Evolutionary conservation across 1,284 basidiomycete genomes (phyloP).

Genomic region (Naganishia sp.): DNA sequence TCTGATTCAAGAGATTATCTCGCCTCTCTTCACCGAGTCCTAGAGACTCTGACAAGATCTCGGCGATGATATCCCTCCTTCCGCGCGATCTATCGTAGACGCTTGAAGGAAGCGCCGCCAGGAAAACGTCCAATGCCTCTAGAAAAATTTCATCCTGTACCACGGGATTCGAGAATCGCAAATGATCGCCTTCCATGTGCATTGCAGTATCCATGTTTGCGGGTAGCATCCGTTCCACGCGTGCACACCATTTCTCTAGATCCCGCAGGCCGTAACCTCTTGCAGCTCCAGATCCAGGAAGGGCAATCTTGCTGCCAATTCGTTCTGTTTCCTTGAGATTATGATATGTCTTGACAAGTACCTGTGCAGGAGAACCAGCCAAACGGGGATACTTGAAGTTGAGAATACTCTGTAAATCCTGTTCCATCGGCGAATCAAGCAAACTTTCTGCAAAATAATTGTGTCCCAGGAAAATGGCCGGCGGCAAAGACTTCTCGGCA

Average conservation of each 20-base stretch:
- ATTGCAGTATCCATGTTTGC: constrained; percentile 48
- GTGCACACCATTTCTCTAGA: constrained; percentile 80
- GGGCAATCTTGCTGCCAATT: constrained; percentile 31
- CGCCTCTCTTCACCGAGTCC: constrained; percentile 66
- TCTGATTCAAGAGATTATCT: constrained; percentile 61
- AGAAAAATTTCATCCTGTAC: constrained; percentile 87
- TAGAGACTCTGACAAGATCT: constrained; percentile 64
- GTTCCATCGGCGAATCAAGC: constrained; percentile 62
- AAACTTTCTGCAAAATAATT: constrained; percentile 77
- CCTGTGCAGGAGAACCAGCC: constrained; percentile 54
- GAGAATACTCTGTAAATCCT: constrained; percentile 28
- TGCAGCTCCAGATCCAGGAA: constrained; percentile 45
- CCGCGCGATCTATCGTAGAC: constrained; percentile 54
- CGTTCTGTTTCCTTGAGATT: constrained; percentile 33
- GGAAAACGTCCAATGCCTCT: constrained; percentile 89
- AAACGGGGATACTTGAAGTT: constrained; percentile 66
- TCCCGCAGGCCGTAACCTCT: constrained; percentile 65
- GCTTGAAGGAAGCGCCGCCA: constrained; percentile 64
- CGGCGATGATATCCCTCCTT: constrained; percentile 43
- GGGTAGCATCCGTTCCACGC: constrained; percentile 68
- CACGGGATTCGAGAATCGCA: constrained; percentile 67
- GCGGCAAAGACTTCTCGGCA: constrained; percentile 49
- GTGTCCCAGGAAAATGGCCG: constrained; percentile 72
- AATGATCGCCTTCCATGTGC: constrained; percentile 53
- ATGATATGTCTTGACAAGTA: constrained; percentile 48